These are phyloP conservation scores for Trichoderma atrobrunneum DNA, from an alignment of 2,329 filamentous ascomycete species.

Conservation along the genomic window DNA sequence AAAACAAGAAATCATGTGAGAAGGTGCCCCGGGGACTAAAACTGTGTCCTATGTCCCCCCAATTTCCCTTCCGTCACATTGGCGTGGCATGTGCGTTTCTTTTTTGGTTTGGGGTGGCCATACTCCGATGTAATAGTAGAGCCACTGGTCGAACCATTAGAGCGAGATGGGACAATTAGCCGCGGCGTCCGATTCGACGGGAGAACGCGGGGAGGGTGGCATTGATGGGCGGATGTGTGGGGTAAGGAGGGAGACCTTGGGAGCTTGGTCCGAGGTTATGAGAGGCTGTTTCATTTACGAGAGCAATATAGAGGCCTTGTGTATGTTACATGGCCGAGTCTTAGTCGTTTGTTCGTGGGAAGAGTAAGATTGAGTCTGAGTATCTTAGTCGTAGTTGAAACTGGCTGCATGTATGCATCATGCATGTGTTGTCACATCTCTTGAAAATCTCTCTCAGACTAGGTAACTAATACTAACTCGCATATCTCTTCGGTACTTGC, in stretches of 20 bases:
- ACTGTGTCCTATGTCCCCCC: background rate
- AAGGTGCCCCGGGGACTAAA: background rate
- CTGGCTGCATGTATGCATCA: background rate
- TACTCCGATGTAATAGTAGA: background rate
- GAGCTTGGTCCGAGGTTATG: slow-evolving; percentile 4
- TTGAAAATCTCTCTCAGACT: background rate
- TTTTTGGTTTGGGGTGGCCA: background rate
- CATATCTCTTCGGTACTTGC: background rate
- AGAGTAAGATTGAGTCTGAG: no score
- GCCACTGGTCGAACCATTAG: slow-evolving; percentile 1
- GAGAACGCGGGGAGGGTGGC: slow-evolving; percentile 10
- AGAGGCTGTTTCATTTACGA: background rate
- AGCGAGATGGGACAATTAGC: background rate
- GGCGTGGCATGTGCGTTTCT: background rate
- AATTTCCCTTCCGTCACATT: background rate
- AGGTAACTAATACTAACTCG: no score
- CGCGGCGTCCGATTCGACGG: slow-evolving; percentile 18
- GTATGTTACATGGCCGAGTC: background rate
- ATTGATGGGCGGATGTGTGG: background rate
- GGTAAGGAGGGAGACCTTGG: background rate
- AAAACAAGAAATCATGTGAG: background rate
- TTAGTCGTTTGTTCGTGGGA: background rate
- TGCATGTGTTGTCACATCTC: background rate
- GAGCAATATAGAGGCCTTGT: background rate
- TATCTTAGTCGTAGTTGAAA: no score